Base-by-base conservation (phyloP, 2,329 filamentous ascomycete species). In the Diaporthe ampelina region DNA sequence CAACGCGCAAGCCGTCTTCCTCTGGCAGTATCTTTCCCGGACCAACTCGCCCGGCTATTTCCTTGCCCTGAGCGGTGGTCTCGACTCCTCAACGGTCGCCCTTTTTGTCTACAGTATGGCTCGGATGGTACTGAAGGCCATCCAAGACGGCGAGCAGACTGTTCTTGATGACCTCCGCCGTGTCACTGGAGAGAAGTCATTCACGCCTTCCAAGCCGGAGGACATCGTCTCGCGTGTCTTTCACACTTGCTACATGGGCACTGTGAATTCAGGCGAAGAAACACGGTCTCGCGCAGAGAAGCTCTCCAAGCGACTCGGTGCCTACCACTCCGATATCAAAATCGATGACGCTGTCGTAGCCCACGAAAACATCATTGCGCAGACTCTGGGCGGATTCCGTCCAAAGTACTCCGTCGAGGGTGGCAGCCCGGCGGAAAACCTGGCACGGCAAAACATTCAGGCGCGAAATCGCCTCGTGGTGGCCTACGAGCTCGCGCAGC, bases 241-340 rank as follows among this genome's bases (percentile, higher is more conserved):
- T 4, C 76, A 77, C 71, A 91, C 88, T 2, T 87, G 85, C 74
- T 93, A 88, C 80, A 91, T 92, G 89, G 91, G 90, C 29, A 92
- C 88, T 0, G 82, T 87, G 74, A 90, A 92, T 79, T 90, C 87
- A 0, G 88, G 87, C 13, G 82, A 85, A 35, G 90, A 92, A 75
- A 93, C 91, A 0, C 82, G 91, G 13, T 84, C 84, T 15, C 84
- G 94, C 52, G 92, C 94, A 4, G 88, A 88, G 78, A 85, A 88
- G 1, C 85, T 95, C 0, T 81, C 87, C 3, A 78, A 85, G 13
- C 86, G 84, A 9, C 94, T 95, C 61, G 94, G 93, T 2, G 86
- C 89, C 7, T 91, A 94, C 77, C 94, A 96, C 80, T 86, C 90
- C 6, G 89, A 95, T 78, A 85, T 94, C 69, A 90, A 94, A 77